Percentiles rank a stretch among this genome's conserved stretches.
These are phyloP conservation scores for Solanum sejunctum DNA, from an alignment of 257 asterid species.

Conservation along the genomic window DNA sequence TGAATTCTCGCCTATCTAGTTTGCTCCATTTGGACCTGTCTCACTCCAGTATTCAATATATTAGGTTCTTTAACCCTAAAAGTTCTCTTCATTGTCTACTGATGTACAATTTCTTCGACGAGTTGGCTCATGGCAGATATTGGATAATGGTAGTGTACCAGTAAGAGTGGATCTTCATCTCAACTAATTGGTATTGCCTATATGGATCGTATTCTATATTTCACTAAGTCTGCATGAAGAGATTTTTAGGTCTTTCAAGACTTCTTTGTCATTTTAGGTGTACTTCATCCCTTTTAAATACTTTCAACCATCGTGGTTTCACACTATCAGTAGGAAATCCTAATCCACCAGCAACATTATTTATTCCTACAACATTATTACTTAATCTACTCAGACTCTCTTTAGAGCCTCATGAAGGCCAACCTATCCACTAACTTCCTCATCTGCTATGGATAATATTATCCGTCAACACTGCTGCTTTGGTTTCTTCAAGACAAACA, in stretches of 20 bases:
- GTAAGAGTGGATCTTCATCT: background rate
- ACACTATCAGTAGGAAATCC: background rate
- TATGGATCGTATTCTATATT: background rate
- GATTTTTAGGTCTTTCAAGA: background rate
- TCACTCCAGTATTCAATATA: background rate
- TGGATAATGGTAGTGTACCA: background rate
- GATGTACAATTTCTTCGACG: background rate
- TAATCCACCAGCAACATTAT: background rate
- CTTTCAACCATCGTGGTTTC: background rate
- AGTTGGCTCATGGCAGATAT: background rate
- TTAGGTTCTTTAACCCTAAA: background rate
- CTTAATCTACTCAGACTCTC: background rate
- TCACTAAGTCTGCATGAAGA: background rate
- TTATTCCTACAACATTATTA: background rate
- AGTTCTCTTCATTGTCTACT: background rate
- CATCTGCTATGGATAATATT: background rate
- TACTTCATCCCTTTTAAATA: background rate
- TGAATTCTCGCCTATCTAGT: background rate
- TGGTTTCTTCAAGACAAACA: background rate
- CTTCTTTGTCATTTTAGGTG: background rate
- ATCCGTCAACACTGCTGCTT: background rate
- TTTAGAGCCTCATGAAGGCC: background rate
- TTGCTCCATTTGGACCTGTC: background rate
- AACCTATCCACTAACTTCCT: background rate
- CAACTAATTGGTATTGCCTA: background rate